phyloP scores from a whole-genome alignment of 768 basidiomycete species.

The Neoboletus subvelutipes region DNA sequence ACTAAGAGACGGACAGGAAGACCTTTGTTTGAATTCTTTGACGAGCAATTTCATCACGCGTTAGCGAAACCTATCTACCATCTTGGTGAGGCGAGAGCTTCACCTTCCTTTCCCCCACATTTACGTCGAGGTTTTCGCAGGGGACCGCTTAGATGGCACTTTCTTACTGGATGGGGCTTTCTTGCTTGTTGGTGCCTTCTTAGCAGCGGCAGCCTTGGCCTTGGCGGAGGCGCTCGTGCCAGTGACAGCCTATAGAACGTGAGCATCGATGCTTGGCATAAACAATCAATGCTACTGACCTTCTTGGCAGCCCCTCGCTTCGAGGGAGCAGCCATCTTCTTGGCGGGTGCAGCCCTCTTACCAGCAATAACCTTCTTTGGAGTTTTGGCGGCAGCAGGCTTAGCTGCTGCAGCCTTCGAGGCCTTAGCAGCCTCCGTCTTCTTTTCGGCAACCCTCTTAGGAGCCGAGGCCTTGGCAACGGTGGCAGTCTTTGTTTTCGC shows the following conservation, averaged over 20 bases:
- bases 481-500: conserved; percentile 39
- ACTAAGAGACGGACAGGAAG: conserved; percentile 3
- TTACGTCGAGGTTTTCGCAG: conserved; percentile 21
- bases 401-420: conserved; percentile 21
- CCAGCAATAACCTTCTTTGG: conserved; percentile 35
- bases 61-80: background rate
- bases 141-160: conserved; percentile 18
- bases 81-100: background rate
- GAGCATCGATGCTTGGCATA: background rate
- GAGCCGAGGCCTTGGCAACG: conserved; percentile 34
- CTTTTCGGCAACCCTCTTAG: conserved; percentile 42
- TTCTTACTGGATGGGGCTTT: conserved; percentile 28
- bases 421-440: conserved; percentile 37
- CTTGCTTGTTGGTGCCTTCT: conserved; percentile 34
- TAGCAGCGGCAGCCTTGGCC: conserved; percentile 31
- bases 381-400: conserved; percentile 19
- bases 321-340: conserved; percentile 41
- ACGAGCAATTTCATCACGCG: background rate
- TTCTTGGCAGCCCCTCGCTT: conserved; percentile 64
- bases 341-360: conserved; percentile 34
- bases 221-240: conserved; percentile 44
- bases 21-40: background rate
- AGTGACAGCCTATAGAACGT: conserved; percentile 45
- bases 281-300: conserved; percentile 34
- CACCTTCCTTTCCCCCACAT: conserved; percentile 7